Percentiles rank a stretch among this genome's conserved stretches.
phyloP scores from a whole-genome alignment of 2,329 filamentous ascomycete species.

The Macrophomina tecta region DNA sequence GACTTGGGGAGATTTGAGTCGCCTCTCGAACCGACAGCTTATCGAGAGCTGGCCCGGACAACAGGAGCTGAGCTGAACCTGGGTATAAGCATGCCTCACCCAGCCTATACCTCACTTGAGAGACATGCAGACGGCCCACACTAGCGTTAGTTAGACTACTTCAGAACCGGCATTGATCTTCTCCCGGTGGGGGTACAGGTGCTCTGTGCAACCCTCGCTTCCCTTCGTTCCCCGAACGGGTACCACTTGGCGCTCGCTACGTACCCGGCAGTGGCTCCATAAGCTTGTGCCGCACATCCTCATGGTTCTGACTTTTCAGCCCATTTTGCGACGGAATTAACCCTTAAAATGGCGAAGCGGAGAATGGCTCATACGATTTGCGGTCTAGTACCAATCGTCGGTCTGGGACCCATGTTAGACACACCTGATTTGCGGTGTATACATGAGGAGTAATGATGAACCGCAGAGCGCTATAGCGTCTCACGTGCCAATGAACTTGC shows the following conservation, averaged over 20 bases:
- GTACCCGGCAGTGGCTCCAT: neutral
- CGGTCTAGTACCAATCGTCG: neutral
- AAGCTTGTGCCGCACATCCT: constrained; percentile 15
- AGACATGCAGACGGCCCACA: constrained; percentile 16
- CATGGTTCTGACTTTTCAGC: neutral
- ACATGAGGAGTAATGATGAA: neutral
- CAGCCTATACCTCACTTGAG: constrained; percentile 13
- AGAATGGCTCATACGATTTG: neutral
- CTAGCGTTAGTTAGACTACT: constrained; percentile 19
- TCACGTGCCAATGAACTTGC: neutral
- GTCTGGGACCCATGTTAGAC: neutral
- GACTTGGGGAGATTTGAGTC: neutral
- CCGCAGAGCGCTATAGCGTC: neutral
- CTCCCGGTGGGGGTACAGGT: neutral
- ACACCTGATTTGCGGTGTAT: neutral
- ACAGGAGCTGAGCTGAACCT: constrained; percentile 14
- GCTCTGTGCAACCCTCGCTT: constrained; percentile 16
- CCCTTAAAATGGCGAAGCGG: too few relatives aligned
- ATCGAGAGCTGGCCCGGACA: constrained; percentile 9
- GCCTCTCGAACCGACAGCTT: neutral
- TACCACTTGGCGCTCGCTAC: constrained; percentile 10
- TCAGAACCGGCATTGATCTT: constrained; percentile 13
- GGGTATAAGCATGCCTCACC: constrained; percentile 13
- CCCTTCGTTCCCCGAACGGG: neutral
- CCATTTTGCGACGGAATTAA: too few relatives aligned